Evolutionary conservation across 2,329 filamentous ascomycete species (phyloP).

Genomic region (Pseudogymnoascus sp.): DNA sequence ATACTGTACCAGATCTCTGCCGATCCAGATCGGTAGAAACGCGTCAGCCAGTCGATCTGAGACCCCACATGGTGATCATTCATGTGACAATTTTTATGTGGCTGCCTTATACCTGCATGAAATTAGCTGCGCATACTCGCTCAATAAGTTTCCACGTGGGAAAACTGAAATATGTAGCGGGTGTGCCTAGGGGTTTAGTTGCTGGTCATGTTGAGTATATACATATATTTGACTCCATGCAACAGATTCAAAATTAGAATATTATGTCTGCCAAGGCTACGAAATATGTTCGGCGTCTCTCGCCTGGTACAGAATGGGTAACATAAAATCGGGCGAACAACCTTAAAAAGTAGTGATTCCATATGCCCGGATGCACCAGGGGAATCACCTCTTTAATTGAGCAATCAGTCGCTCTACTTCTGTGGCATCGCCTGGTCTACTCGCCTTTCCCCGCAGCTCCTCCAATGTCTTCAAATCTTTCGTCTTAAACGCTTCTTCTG

Average conservation of each 20-base stretch:
- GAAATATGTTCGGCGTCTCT: neutral
- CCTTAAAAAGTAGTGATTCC: neutral
- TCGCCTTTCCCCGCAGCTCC: conserved; percentile 65
- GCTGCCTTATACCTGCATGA: neutral
- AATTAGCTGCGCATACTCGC: neutral
- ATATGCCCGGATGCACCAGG: neutral
- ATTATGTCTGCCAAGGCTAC: neutral
- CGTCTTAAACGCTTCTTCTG: conserved; percentile 77
- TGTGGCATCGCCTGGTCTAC: conserved; percentile 54
- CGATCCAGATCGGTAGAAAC: neutral
- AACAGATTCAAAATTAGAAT: neutral
- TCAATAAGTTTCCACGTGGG: neutral
- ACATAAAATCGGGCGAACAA: too few species aligned
- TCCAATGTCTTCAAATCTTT: conserved; percentile 73
- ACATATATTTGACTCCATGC: neutral
- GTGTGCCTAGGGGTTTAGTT: neutral
- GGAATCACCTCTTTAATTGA: conserved; percentile 42
- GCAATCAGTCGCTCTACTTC: conserved; percentile 77
- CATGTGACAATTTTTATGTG: conserved; percentile 1
- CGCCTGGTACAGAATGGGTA: neutral
- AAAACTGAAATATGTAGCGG: neutral
- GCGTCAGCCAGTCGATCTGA: conserved; percentile 6
- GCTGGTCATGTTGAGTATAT: neutral
- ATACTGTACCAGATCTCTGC: neutral
- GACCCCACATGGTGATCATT: conserved; percentile 2